phyloP scores from a whole-genome alignment of 2,329 filamentous ascomycete genomes.

The Fusarium tuaranense region DNA sequence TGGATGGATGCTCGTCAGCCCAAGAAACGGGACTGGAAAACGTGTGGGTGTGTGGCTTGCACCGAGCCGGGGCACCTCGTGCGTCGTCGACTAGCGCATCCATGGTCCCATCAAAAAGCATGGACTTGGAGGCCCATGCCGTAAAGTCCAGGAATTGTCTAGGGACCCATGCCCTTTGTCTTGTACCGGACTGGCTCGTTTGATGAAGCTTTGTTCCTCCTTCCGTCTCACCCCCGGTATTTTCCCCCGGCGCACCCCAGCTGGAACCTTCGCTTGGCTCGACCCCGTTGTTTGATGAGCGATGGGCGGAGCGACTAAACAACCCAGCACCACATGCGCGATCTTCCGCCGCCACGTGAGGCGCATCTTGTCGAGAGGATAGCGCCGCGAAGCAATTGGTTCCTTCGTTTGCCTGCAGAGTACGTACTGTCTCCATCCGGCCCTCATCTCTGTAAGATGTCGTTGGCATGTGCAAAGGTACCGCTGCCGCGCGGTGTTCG shows the following conservation, averaged over 20 bases:
- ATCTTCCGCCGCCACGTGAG: constrained; percentile 52
- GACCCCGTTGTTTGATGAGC: constrained; percentile 31
- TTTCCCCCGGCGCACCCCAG: constrained; percentile 3
- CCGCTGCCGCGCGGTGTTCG: constrained; percentile 12
- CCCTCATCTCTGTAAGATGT: constrained; percentile 6
- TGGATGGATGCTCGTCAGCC: constrained; percentile 28
- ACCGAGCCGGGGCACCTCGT: constrained; percentile 48
- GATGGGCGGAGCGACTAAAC: constrained; percentile 34
- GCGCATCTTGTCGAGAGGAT: constrained; percentile 31
- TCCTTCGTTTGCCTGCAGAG: constrained; percentile 16
- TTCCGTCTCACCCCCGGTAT: constrained; percentile 26
- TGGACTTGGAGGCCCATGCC: constrained; percentile 35
- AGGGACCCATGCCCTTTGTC: constrained; percentile 14
- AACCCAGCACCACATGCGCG: constrained; percentile 47
- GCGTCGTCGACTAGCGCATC: constrained; percentile 42
- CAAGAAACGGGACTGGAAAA: constrained; percentile 31
- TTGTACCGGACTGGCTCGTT: constrained; percentile 24
- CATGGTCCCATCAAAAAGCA: constrained; percentile 32
- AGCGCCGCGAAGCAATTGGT: constrained; percentile 32
- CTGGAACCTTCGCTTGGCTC: constrained; percentile 11
- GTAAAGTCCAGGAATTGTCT: constrained; percentile 4
- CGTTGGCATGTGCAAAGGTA: constrained; percentile 11
- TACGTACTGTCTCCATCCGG: constrained; percentile 8
- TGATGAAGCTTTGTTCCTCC: constrained; percentile 8
- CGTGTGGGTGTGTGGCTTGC: constrained; percentile 39